A percentile compares a stretch with the other conserved stretches of the same genome.
These are phyloP conservation scores for Nemania sp. DNA, from an alignment of 2,329 filamentous ascomycete species.

Conservation along the genomic window DNA sequence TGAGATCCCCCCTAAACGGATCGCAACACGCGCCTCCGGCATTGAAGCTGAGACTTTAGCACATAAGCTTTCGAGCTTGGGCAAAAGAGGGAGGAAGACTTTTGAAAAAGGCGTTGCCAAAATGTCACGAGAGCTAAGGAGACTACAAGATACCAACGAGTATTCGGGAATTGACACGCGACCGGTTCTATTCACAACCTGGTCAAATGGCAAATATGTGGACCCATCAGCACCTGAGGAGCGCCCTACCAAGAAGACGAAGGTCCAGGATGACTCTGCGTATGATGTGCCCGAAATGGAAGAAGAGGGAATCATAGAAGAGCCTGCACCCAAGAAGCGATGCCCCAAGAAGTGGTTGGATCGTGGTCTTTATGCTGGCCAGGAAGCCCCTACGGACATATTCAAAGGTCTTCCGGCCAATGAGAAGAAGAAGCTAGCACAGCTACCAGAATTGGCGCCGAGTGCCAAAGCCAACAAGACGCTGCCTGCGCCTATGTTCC, in stretches of 20 bases:
- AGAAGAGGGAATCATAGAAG: slow-evolving; percentile 53
- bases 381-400: slow-evolving; percentile 67
- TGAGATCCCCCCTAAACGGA: slow-evolving; percentile 52
- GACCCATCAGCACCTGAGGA: slow-evolving; percentile 53
- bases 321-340: slow-evolving; percentile 56
- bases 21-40: slow-evolving; percentile 60
- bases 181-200: slow-evolving; percentile 69
- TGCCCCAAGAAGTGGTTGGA: slow-evolving; percentile 80
- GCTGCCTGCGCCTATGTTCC: slow-evolving; percentile 83
- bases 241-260: slow-evolving; percentile 35
- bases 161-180: slow-evolving; percentile 69
- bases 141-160: slow-evolving; percentile 73
- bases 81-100: slow-evolving; percentile 70
- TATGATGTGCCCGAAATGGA: slow-evolving; percentile 50
- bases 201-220: slow-evolving; percentile 74
- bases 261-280: slow-evolving; percentile 44
- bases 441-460: slow-evolving; percentile 61
- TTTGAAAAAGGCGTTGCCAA: slow-evolving; percentile 61
- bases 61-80: slow-evolving; percentile 64
- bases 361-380: slow-evolving; percentile 89
- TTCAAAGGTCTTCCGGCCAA: slow-evolving; percentile 60
- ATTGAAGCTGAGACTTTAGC: slow-evolving; percentile 58
- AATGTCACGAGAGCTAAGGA: slow-evolving; percentile 68
- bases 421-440: slow-evolving; percentile 65
- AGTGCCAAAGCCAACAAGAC: slow-evolving; percentile 64